Base-by-base conservation (phyloP, 768 basidiomycete genomes). In the Kwoniella sp. region DNA sequence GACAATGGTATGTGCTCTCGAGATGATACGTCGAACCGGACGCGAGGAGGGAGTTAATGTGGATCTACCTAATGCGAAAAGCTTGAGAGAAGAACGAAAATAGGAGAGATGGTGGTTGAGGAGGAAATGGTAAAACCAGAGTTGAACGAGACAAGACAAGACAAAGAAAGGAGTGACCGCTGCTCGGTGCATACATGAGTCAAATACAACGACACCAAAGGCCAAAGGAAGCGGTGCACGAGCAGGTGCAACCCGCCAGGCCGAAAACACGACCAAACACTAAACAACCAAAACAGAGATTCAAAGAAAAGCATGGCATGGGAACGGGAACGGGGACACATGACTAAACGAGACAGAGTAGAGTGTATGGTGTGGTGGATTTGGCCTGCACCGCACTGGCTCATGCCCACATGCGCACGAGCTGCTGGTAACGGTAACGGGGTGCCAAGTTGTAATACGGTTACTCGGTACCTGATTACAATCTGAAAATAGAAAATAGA, bases 391-490 rank as follows among this genome's bases (percentile, higher is more conserved):
- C 41, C 41, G 41, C 41, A 45, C 9, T 20, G 41, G 41, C 17
- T 3, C 8, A 3, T 45, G 41, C 41, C 11, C 41, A 45, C 17
- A 13, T 13, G 34, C 34, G 13, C 34, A 34, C n/a, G n/a, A n/a
- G n/a, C n/a, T n/a, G n/a, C n/a, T n/a, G n/a, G 41, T 34, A 34
- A 13, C 7, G 13, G 34, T 34, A 34, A 13, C 7, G 13, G 5
- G 34, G 13, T 45, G 50, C 26, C 50, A 28, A 28, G 50, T 51
- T 51, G 50, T 51, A 51, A 25, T 51, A 8, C 47, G 50, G 26
- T 28, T n/a, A 45, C 41, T 45, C 15, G 15, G 41, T 45, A 45
- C 41, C 41, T 45, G 41, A 51, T 51, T 51, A 51, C 50, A 51
- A 51, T 23, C 50, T 17, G 50, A 51, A 51, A 51, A 51, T 51